Conservation (phyloP, 1,284 basidiomycete genomes). For the Austroboletus novae-zelandiae region DNA sequence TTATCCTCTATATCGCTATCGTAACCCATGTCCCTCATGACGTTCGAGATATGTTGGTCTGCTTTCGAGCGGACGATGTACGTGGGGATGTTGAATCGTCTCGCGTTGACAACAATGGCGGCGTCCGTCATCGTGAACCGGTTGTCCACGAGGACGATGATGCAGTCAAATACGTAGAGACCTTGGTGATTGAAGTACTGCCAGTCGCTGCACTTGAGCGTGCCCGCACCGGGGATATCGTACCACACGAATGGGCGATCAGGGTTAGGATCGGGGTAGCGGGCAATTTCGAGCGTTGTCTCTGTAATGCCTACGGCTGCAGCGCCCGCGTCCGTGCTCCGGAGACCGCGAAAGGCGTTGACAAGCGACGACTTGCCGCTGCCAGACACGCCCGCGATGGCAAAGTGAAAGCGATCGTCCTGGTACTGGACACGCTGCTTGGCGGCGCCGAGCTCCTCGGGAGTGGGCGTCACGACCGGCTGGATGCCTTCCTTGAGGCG, state of each 20-base stretch:
- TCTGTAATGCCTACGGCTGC: slow-evolving; percentile 33
- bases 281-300: slow-evolving; percentile 25
- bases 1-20: slow-evolving; percentile 16
- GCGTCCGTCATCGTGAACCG: slow-evolving; percentile 34
- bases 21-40: slow-evolving; percentile 31
- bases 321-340: slow-evolving; percentile 25
- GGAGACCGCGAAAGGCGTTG: slow-evolving; percentile 33
- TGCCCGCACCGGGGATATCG: slow-evolving; percentile 38
- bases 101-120: slow-evolving; percentile 30
- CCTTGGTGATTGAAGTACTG: slow-evolving; percentile 39
- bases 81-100: slow-evolving; percentile 32
- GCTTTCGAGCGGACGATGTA: slow-evolving; percentile 39
- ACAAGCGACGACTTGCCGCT: slow-evolving; percentile 38
- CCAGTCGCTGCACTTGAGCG: slow-evolving; percentile 33
- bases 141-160: slow-evolving; percentile 32
- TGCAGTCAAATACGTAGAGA: slow-evolving; percentile 36
- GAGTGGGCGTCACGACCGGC: slow-evolving; percentile 13
- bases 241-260: slow-evolving; percentile 32
- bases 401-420: slow-evolving; percentile 26
- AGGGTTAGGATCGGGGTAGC: slow-evolving; percentile 29
- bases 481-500: slow-evolving; percentile 18
- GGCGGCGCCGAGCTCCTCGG: too few species aligned
- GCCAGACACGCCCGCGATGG: slow-evolving; percentile 34
- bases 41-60: slow-evolving; percentile 33
- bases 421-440: slow-evolving; percentile 18